These are phyloP conservation scores for Galerina sulciceps DNA, from an alignment of 768 basidiomycete species.

Conservation along the genomic window DNA sequence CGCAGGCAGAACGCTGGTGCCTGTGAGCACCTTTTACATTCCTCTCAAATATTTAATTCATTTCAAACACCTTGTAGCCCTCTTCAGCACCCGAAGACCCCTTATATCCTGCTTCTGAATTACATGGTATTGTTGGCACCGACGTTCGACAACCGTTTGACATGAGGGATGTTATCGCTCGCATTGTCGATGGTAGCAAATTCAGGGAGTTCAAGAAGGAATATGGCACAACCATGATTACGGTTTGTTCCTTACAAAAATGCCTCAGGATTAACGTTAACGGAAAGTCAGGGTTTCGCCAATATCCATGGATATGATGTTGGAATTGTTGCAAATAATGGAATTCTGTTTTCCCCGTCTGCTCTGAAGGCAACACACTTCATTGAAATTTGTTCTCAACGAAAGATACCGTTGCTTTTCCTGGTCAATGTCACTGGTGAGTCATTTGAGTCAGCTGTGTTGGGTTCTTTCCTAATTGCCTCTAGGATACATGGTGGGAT, in stretches of 20 bases:
- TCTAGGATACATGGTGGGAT: conserved; percentile 92
- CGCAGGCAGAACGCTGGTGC: conserved; percentile 52
- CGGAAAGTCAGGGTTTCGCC: conserved; percentile 71
- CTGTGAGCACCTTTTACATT: conserved; percentile 43
- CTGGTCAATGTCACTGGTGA: conserved; percentile 92
- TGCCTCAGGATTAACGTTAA: background rate
- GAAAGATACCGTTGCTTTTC: conserved; percentile 88
- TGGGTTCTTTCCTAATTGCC: background rate
- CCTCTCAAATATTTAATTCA: background rate
- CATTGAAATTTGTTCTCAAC: conserved; percentile 91
- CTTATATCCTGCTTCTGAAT: conserved; percentile 76
- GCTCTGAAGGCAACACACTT: conserved; percentile 96
- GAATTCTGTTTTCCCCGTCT: conserved; percentile 92
- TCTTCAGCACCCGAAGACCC: conserved; percentile 68
- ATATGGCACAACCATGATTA: conserved; percentile 89
- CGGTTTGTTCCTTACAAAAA: conserved; percentile 48
- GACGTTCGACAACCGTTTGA: conserved; percentile 90
- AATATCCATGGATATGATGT: conserved; percentile 88
- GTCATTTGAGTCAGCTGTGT: background rate
- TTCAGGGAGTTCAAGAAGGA: conserved; percentile 98
- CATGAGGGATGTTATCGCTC: conserved; percentile 92
- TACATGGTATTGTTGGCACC: conserved; percentile 91
- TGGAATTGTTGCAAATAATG: conserved; percentile 93
- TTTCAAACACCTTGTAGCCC: conserved; percentile 45
- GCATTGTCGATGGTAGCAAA: conserved; percentile 87